Base-by-base conservation (phyloP, 768 basidiomycete genomes). In the Lactarius akahatsu region DNA sequence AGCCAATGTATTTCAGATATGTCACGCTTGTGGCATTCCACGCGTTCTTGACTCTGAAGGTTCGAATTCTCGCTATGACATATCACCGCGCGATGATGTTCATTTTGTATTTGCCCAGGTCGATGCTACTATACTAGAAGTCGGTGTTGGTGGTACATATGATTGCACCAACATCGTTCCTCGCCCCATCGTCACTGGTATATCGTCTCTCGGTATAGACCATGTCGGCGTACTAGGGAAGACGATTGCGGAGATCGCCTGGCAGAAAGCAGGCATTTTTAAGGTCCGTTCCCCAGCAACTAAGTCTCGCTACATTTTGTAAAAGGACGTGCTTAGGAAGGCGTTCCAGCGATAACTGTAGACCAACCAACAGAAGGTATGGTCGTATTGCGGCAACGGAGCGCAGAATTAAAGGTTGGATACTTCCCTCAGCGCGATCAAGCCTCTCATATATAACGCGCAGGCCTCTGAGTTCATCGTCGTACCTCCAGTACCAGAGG, bases 121-220 rank as follows among this genome's bases (percentile, higher is more conserved):
- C 6, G 87, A 96, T 70, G 94, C 93, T 3, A 94, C 96, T 0
- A 85, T 99, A 62, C 82, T 99, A 28, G 97, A 99, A 81, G 97
- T 98, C 43, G 97, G 97, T 10, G 89, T 99, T 23, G 97, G 97
- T 26, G 97, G 97, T 11, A 82, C 84, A 26, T 92, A 92, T 73
- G 97, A 99, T 74, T 94, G 94, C 71, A 99, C 97, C 32, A 99
- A 99, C 71, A 86, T 96, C 67, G 93, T 98, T 13, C 95, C 94
- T 0, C 84, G 83, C 64, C 97, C 97, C 0, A 74, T 95, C n/a
- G 90, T 90, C 30, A 91, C 96, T 7, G 97, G 95, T 7, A 81
- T 98, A 28, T 92, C 96, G 10, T 84, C 93, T 4, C 81, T 99
- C 15, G 97, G 97, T 1, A 85, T 98, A 69, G 97, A 99, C 73